phyloP scores from a whole-genome alignment of 2,329 filamentous ascomycete species.

The Ophiostoma himal-ulmi region DNA sequence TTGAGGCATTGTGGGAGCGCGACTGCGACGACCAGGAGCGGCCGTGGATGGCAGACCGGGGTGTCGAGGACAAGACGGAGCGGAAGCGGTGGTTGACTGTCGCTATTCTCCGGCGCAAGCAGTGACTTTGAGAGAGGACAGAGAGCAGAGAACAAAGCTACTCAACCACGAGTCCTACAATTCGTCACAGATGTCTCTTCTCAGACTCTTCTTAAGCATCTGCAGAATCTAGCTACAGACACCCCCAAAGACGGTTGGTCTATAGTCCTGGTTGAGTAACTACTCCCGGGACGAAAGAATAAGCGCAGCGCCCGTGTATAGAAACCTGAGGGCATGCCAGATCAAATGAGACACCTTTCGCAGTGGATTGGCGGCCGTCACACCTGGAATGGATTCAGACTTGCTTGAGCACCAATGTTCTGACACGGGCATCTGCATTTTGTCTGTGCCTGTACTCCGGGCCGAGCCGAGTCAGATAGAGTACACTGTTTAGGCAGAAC shows the following conservation, averaged over 20 bases:
- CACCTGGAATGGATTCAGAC: background rate
- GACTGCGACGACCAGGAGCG: slow-evolving; percentile 59
- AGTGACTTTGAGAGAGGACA: background rate
- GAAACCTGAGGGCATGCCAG: background rate
- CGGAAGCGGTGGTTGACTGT: slow-evolving; percentile 68
- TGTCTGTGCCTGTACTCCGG: background rate
- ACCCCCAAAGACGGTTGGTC: background rate
- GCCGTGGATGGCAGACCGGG: slow-evolving; percentile 56
- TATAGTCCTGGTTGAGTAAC: background rate
- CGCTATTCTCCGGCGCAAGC: slow-evolving; percentile 39
- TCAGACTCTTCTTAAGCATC: background rate
- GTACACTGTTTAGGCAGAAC: background rate
- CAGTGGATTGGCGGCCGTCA: background rate
- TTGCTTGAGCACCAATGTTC: background rate
- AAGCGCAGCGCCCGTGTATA: too few relatives aligned
- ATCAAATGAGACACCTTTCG: background rate
- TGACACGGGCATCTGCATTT: background rate
- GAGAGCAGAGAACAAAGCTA: background rate
- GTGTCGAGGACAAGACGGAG: slow-evolving; percentile 54
- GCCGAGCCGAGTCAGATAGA: background rate
- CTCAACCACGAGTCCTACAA: background rate
- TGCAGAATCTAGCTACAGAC: too few relatives aligned
- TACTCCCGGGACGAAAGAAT: background rate
- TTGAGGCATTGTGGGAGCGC: slow-evolving; percentile 63
- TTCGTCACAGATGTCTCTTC: background rate